Conservation (phyloP, 768 basidiomycete genomes). For the Trametes sanguinea region DNA sequence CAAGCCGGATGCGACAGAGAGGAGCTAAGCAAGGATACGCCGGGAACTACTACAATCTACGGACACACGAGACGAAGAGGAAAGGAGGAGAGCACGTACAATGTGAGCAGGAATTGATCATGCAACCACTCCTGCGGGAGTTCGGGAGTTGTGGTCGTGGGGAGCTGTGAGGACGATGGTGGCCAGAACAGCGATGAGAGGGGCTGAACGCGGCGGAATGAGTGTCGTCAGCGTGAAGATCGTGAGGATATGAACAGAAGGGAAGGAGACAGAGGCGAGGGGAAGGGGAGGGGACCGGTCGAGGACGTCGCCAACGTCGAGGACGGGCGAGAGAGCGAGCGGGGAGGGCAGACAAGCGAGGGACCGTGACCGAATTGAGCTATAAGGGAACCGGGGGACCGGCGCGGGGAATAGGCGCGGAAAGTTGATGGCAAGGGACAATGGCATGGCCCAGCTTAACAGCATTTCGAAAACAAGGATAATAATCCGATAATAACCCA, state of each 20-base stretch:
- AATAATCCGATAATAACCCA: constrained; percentile 23
- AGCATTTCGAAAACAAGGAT: constrained; percentile 16
- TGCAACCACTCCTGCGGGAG: constrained; percentile 16
- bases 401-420: constrained; percentile 27
- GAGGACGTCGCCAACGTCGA: constrained; percentile 30
- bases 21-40: neutral
- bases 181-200: neutral
- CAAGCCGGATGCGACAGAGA: neutral
- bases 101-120: constrained; percentile 13
- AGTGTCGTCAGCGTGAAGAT: constrained; percentile 31
- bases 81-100: constrained; percentile 18
- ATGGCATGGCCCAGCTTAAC: constrained; percentile 19
- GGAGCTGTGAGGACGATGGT: constrained; percentile 8
- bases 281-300: constrained; percentile 14
- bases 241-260: constrained; percentile 23
- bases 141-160: constrained; percentile 11
- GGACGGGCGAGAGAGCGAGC: constrained; percentile 28
- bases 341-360: constrained; percentile 25
- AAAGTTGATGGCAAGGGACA: constrained; percentile 25
- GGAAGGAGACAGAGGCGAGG: constrained; percentile 11
- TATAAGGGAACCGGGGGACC: constrained; percentile 31
- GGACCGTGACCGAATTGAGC: constrained; percentile 26
- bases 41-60: neutral
- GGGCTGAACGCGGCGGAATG: constrained; percentile 11
- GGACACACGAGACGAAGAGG: neutral